A percentile compares a stretch with the other conserved stretches of the same genome.
Conservation (phyloP, 1,139 yeast species). For the Ogataea hybrid region DNA sequence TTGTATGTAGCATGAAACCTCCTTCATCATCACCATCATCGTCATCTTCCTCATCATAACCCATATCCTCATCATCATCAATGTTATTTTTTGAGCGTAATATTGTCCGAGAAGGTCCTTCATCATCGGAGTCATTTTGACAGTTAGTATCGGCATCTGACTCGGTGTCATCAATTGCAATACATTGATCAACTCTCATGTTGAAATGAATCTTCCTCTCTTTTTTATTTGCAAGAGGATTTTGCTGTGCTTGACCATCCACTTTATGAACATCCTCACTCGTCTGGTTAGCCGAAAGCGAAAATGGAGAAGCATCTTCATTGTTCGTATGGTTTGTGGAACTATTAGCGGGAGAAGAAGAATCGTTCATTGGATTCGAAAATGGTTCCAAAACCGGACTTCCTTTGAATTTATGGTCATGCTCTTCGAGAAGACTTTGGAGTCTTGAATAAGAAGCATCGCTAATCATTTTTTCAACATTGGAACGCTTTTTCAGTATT, state of each 20-base stretch:
- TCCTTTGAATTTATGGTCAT: conserved; percentile 28
- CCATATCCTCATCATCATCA: conserved; percentile 13
- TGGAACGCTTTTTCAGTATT: conserved; percentile 52
- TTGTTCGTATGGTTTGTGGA: conserved; percentile 8
- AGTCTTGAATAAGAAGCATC: conserved; percentile 47
- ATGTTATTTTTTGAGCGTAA: conserved; percentile 15
- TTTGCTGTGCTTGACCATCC: not conserved
- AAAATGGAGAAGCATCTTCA: conserved; percentile 22
- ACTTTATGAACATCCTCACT: conserved; percentile 12
- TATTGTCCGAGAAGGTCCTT: conserved; percentile 33
- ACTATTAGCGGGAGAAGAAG: conserved; percentile 22
- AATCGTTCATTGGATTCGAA: conserved; percentile 15
- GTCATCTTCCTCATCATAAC: conserved; percentile 19
- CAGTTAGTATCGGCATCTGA: conserved; percentile 29
- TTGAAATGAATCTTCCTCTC: conserved; percentile 83
- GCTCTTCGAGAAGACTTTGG: conserved; percentile 37
- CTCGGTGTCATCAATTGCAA: conserved; percentile 52
- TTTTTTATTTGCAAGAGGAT: conserved; percentile 25
- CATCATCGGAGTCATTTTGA: conserved; percentile 30
- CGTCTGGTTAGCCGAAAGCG: conserved; percentile 20
- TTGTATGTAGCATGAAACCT: conserved; percentile 29
- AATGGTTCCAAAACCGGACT: conserved; percentile 31
- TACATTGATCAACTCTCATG: conserved; percentile 90
- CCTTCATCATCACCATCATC: conserved; percentile 37
- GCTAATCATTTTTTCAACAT: conserved; percentile 53